Conservation (phyloP, 176 grass and related monocot genomes). For the Avena atlantica region DNA sequence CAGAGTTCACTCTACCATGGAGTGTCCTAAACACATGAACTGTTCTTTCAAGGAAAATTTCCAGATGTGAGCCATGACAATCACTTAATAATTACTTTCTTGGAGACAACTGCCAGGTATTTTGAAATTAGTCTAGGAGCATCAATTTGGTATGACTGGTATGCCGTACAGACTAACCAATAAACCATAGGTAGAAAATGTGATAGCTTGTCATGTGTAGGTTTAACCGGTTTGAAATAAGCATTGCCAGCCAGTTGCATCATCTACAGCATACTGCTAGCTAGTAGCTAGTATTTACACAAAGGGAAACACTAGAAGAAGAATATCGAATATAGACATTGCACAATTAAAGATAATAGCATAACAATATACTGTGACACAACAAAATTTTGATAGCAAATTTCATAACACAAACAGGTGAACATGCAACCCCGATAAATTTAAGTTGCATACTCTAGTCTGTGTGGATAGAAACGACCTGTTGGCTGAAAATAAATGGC, state of each 20-base stretch:
- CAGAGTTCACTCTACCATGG: too few species aligned
- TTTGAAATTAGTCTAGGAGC: too few species aligned
- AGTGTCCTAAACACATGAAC: too few species aligned
- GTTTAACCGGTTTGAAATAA: background rate
- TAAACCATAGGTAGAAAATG: too few species aligned
- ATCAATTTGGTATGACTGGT: too few species aligned
- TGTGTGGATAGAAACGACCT: background rate
- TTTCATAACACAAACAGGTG: background rate
- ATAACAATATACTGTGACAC: background rate
- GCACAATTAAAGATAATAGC: background rate
- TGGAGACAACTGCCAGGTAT: too few species aligned
- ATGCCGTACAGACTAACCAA: too few species aligned
- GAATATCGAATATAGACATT: background rate
- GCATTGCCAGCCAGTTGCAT: background rate
- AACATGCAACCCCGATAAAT: background rate
- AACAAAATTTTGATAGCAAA: background rate
- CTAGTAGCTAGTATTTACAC: background rate
- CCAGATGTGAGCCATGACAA: background rate
- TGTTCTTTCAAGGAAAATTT: too few species aligned
- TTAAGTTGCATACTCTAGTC: background rate
- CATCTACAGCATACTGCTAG: background rate
- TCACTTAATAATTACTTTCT: too few species aligned
- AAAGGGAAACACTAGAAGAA: background rate
- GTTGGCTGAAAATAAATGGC: background rate
- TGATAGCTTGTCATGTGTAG: background rate